A percentile compares a stretch with the other conserved stretches of the same genome.
These are phyloP conservation scores for Plasmopara viticola DNA, from an alignment of 352 stramenopile genomes.

Conservation along the genomic window DNA sequence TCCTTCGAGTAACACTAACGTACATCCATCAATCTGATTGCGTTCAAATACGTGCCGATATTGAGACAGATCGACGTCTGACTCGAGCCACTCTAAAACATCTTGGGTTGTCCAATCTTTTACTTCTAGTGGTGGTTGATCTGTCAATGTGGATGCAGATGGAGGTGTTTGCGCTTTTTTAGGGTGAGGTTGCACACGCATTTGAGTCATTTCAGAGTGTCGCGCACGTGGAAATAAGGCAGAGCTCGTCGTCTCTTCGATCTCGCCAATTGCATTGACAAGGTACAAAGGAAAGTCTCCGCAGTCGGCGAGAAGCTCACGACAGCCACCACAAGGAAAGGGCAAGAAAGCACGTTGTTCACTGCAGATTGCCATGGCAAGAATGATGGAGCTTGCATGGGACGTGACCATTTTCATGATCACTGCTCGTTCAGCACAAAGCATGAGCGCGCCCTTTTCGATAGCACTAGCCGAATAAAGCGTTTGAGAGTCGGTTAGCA, in stretches of 20 bases:
- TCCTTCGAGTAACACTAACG: conserved; percentile 46
- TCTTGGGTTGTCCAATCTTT: conserved; percentile 52
- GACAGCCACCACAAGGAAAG: conserved; percentile 57
- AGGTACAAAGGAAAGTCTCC: conserved; percentile 76
- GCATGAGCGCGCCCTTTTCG: conserved; percentile 31
- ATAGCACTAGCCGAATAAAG: conserved; percentile 37
- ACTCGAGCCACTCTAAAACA: conserved; percentile 42
- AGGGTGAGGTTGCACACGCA: conserved; percentile 4
- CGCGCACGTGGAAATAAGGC: conserved; percentile 48
- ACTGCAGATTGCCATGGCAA: conserved; percentile 55
- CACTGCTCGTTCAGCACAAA: conserved; percentile 54
- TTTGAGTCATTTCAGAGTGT: conserved; percentile 24
- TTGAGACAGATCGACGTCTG: conserved; percentile 44
- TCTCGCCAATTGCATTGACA: conserved; percentile 40
- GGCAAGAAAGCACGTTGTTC: conserved; percentile 43
- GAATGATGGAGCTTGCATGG: conserved; percentile 14
- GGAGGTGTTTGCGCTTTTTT: neutral
- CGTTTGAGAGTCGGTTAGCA: conserved; percentile 40
- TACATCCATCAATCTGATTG: conserved; percentile 63
- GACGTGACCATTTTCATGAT: conserved; percentile 44
- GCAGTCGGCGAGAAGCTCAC: conserved; percentile 57
- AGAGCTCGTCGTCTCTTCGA: conserved; percentile 50
- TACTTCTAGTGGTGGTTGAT: conserved; percentile 24
- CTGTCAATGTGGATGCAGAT: neutral
- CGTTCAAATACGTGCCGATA: conserved; percentile 42